phyloP scores from a whole-genome alignment of 106 monocot genomes.

The Platanthera guangdongensis region DNA sequence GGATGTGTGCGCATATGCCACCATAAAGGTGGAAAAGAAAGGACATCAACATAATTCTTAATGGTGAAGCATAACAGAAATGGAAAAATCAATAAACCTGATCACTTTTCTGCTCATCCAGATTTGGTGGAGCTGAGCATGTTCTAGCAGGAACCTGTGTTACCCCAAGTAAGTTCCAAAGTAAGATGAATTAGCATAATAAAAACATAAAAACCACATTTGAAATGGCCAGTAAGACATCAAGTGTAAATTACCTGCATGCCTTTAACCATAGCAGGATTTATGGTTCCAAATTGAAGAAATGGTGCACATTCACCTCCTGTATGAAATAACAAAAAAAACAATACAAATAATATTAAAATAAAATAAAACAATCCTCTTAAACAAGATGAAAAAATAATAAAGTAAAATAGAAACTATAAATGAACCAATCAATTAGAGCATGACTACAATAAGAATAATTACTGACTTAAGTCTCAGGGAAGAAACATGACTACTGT shows the following conservation, averaged over 20 bases:
- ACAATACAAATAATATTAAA: neutral
- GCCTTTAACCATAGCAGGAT: constrained; percentile 9
- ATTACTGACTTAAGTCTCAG: neutral
- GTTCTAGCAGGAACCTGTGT: constrained; percentile 22
- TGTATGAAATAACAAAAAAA: neutral
- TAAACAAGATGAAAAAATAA: neutral
- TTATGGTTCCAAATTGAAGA: constrained; percentile 14
- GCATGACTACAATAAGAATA: neutral
- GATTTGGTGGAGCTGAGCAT: constrained; percentile 71
- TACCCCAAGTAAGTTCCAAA: neutral
- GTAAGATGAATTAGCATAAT: neutral
- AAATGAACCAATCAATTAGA: neutral
- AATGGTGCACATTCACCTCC: constrained; percentile 1
- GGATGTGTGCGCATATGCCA: too few species aligned
- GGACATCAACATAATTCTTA: too few species aligned
- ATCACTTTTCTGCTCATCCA: constrained; percentile 73
- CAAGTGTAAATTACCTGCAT: constrained; percentile 5
- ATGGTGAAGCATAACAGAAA: too few species aligned
- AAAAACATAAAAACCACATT: neutral
- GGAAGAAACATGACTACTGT: neutral
- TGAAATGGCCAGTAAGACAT: neutral
- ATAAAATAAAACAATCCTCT: neutral
- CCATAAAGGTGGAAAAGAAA: too few species aligned
- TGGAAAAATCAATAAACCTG: constrained; percentile 35
- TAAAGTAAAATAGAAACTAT: neutral